Base-by-base conservation (phyloP, 805 yeast genomes). In the Saccharomycopsis microspora region DNA sequence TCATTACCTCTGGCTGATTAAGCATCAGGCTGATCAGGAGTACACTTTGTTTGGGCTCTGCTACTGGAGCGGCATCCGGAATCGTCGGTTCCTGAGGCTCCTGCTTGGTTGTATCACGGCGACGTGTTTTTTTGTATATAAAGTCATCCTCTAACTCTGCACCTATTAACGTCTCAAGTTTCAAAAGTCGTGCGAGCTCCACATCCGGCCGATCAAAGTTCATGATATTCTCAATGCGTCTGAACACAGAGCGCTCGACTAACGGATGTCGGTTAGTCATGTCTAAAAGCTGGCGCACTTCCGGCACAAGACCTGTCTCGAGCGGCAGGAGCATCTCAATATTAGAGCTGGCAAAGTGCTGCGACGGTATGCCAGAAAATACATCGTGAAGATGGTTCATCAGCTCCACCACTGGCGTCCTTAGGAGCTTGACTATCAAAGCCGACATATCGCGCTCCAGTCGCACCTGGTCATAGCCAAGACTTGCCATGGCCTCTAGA, bases 371-470 rank as follows among this genome's bases (percentile, higher is more conserved):
- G 30, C 11, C 19, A 11, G 6, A 31, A 45, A 45, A 46, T 33
- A 43, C 32, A 11, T 37, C 32, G 33, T 31, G 31, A n/a, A 46
- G 28, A 10, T 37, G 36, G 36, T 46, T 46, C 42, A 43, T 29
- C 9, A 43, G 32, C 9, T 46, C 49, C 9, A 42, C 41, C 5
- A 42, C 39, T 10, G 42, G 47, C 6, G 28, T 38, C 8, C 28
- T 29, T n/a, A 46, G 32, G 8, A 39, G 38, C 19, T 43, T 42
- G 19, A 37, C 27, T 5, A 46, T 33, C 5, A 46, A 31, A 9
- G 19, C 7, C 7, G 19, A n/a, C 44, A 30, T 6, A 6, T 41
- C 11, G 10, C 30, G 32, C 9, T 41, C 31, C 5, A 27, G 30
- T 19, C 31, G 8, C 5, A 30, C 6, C 27, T n/a, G 10, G 2